Base-by-base conservation (phyloP, 225 moss, liverwort and hornwort species). In the Pseudoscleropodium purum region DNA sequence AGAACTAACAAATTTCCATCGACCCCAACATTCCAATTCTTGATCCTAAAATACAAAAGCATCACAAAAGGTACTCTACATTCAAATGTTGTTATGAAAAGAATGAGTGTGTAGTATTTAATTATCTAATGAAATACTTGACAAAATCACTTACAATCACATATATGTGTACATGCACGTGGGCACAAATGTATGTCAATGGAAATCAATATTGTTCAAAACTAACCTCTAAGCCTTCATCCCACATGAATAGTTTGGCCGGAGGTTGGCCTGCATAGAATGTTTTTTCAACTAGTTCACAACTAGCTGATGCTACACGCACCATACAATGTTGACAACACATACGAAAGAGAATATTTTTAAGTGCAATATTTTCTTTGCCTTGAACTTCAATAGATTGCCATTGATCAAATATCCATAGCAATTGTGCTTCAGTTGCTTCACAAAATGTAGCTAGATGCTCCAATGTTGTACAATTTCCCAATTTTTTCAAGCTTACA, bases 391-490 rank as follows among this genome's bases (percentile, higher is more conserved):
- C 94, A 75, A 93, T 86, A 73, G 89, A 92, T 84, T 94, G 90
- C 94, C 93, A 94, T 84, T 92, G 94, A 74, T 93, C 92, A 86
- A 94, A 88, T 41, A 94, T 88, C 93, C 93, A 94, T 18, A 94
- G 12, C 75, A 94, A 82, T 76, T 92, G 93, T 25, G 85, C 91
- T 45, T 93, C 74, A 5, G 91, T 93, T 72, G 91, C 84, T 89
- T 94, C 94, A 86, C 94, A 93, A 82, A 94, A 94, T 60, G 84
- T 3, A 65, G 14, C 92, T 69, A 94, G 41, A 80, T 91, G 89
- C 34, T 94, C 93, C 0, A 89, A 69, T 15, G 81, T 86, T 29
- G 88, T 84, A 21, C 82, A 94, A 68, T 73, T 91, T 45, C 68
- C 33, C 1, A 93, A 86, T 27, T 88, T 92, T 72, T 93, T 84